Conservation (phyloP, 345 rosid genomes). For the Pseudoturritis turrita region DNA sequence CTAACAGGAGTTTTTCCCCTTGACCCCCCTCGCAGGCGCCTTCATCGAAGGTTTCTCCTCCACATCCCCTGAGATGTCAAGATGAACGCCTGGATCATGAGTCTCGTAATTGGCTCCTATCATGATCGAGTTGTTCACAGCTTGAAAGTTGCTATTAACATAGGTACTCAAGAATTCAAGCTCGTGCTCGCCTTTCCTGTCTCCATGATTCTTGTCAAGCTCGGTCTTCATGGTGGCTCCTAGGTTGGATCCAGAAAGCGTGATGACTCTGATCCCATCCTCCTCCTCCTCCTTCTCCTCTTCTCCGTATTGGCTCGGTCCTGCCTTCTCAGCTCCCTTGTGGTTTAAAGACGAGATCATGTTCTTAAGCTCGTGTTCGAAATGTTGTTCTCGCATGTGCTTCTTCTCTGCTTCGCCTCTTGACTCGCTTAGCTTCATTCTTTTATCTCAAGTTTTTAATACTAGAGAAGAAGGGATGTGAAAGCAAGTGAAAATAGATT, state of each 20-base stretch:
- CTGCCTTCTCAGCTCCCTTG: constrained; percentile 37
- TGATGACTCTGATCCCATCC: constrained; percentile 47
- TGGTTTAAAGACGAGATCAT: constrained; percentile 24
- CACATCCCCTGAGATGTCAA: constrained; percentile 51
- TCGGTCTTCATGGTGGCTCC: constrained; percentile 79
- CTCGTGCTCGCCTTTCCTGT: constrained; percentile 24
- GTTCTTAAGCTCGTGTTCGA: constrained; percentile 23
- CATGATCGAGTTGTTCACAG: constrained; percentile 90
- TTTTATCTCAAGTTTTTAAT: not conserved
- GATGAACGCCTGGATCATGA: constrained; percentile 87
- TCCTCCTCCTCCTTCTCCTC: constrained; percentile 38
- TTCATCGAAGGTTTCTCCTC: constrained; percentile 31
- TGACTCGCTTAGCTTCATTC: constrained; percentile 27
- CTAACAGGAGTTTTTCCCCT: not conserved
- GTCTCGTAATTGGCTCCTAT: constrained; percentile 55
- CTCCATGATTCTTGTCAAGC: constrained; percentile 40
- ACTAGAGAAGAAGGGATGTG: not conserved
- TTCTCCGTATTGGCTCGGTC: constrained; percentile 35
- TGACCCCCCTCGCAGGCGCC: not conserved
- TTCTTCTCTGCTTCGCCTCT: constrained; percentile 30
- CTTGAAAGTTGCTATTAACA: constrained; percentile 91
- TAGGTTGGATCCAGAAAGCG: constrained; percentile 70
- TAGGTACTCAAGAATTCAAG: constrained; percentile 46
- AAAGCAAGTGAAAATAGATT: too few species aligned
- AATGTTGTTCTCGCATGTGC: constrained; percentile 15